phyloP scores from a whole-genome alignment of 1,139 yeast species.

The Scheffersomyces parashehatae region DNA sequence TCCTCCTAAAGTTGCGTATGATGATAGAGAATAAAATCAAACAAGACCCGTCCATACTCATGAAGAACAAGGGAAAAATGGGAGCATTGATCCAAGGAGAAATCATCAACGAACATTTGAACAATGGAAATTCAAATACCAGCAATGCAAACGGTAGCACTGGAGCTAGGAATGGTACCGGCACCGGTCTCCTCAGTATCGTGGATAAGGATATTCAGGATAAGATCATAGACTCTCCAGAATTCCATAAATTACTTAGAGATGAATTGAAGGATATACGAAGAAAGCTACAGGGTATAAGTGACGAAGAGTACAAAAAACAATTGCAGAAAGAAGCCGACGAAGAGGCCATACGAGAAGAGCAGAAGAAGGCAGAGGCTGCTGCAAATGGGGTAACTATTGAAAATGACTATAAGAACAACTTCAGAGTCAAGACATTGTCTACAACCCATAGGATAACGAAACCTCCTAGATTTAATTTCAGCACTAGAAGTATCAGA shows the following conservation, averaged over 20 bases:
- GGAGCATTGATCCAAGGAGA: conserved; percentile 57
- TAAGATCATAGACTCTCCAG: conserved; percentile 45
- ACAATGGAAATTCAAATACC: conserved; percentile 5
- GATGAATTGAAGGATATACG: conserved; percentile 37
- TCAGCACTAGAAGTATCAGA: conserved; percentile 9
- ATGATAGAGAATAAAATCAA: conserved; percentile 50
- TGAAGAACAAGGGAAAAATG: conserved; percentile 52
- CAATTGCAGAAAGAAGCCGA: conserved; percentile 21
- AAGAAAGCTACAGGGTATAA: conserved; percentile 34
- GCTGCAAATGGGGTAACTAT: conserved; percentile 1
- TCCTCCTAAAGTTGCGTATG: conserved; percentile 41
- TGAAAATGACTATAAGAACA: conserved; percentile 22
- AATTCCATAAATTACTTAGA: conserved; percentile 35
- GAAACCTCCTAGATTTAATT: conserved; percentile 36
- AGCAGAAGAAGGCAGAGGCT: conserved; percentile 3
- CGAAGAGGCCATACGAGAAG: conserved; percentile 8
- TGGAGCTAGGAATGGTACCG: conserved; percentile 2
- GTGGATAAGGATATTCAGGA: conserved; percentile 51
- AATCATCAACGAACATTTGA: conserved; percentile 26
- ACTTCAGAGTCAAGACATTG: conserved; percentile 29
- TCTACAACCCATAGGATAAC: conserved; percentile 21
- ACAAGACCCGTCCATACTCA: conserved; percentile 49
- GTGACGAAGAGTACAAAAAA: conserved; percentile 42
- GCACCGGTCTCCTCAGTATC: conserved; percentile 27
- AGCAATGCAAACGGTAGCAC: neutral